Percentiles rank a stretch among this genome's conserved stretches.
phyloP scores from a whole-genome alignment of 345 rosid genomes.

The Eucalyptus guilfoylei region DNA sequence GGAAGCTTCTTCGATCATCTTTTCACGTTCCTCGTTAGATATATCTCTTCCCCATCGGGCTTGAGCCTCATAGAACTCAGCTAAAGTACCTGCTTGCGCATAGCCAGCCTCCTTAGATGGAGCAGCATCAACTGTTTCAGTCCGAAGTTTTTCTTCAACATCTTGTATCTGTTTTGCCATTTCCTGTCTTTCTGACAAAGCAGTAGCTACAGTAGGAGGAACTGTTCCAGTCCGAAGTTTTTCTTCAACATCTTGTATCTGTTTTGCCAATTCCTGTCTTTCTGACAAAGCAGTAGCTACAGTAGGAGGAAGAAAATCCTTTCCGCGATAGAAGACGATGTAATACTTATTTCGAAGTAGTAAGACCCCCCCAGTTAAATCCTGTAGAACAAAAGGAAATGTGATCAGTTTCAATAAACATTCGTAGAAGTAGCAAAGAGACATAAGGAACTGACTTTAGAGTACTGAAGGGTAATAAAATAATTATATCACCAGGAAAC shows the following conservation, averaged over 20 bases:
- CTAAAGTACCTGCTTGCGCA: slow-evolving; percentile 81
- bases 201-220: slow-evolving; percentile 44
- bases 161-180: slow-evolving; percentile 67
- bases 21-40: slow-evolving; percentile 68
- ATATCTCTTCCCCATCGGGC: slow-evolving; percentile 84
- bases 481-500: background rate
- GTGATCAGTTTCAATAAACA: background rate
- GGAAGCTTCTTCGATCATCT: slow-evolving; percentile 86
- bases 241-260: slow-evolving; percentile 85
- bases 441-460: background rate
- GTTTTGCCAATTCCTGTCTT: slow-evolving; percentile 65
- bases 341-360: slow-evolving; percentile 90
- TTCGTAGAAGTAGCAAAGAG: background rate
- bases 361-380: slow-evolving; percentile 83
- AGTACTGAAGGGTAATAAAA: background rate
- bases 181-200: slow-evolving; percentile 81
- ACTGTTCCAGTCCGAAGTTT: slow-evolving; percentile 36
- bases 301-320: slow-evolving; percentile 87
- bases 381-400: slow-evolving; percentile 21
- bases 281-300: slow-evolving; percentile 85
- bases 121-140: slow-evolving; percentile 26
- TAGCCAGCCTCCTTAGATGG: slow-evolving; percentile 33
- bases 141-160: slow-evolving; percentile 69
- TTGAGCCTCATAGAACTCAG: slow-evolving; percentile 98
- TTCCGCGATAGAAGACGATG: slow-evolving; percentile 93